Percentiles rank a stretch among this genome's conserved stretches.
Evolutionary conservation across 2,329 filamentous ascomycete genomes (phyloP).

Genomic region (Trichoderma lentiforme): DNA sequence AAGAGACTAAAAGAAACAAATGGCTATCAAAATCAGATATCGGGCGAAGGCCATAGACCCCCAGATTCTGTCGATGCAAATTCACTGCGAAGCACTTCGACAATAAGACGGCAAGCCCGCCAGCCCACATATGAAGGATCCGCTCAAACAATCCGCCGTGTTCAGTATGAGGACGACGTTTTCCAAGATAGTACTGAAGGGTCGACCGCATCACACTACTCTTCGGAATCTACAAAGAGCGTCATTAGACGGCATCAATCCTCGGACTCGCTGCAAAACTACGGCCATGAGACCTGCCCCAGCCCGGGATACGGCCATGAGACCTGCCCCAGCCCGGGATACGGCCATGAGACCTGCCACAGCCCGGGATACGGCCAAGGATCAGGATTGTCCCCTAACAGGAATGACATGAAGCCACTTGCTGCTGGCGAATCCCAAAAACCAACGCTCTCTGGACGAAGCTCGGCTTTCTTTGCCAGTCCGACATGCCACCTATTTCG

Average conservation of each 20-base stretch:
- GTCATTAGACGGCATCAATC: neutral
- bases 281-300: slow-evolving; percentile 18
- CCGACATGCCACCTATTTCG: slow-evolving; percentile 51
- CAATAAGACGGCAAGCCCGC: neutral
- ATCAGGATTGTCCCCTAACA: slow-evolving; percentile 15
- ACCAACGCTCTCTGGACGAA: slow-evolving; percentile 37
- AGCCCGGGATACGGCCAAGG: slow-evolving; percentile 17
- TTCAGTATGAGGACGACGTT: slow-evolving; percentile 34
- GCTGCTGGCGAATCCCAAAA: slow-evolving; percentile 25
- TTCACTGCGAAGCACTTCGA: neutral
- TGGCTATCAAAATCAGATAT: slow-evolving; percentile 12
- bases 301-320: slow-evolving; percentile 17
- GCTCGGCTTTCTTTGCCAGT: slow-evolving; percentile 52
- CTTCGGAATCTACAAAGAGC: neutral
- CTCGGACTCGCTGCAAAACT: neutral
- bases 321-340: slow-evolving; percentile 15
- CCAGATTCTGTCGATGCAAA: neutral
- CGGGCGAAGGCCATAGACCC: neutral
- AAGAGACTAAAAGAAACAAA: slow-evolving; percentile 47
- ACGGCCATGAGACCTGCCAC: slow-evolving; percentile 18
- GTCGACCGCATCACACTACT: neutral
- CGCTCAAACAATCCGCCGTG: slow-evolving; percentile 33
- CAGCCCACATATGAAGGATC: slow-evolving; percentile 4
- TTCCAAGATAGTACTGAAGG: slow-evolving; percentile 25
- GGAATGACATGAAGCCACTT: slow-evolving; percentile 1